Percentiles rank a stretch among this genome's conserved stretches.
phyloP scores from a whole-genome alignment of 768 basidiomycete genomes.

The Dacryopinax spathularia region DNA sequence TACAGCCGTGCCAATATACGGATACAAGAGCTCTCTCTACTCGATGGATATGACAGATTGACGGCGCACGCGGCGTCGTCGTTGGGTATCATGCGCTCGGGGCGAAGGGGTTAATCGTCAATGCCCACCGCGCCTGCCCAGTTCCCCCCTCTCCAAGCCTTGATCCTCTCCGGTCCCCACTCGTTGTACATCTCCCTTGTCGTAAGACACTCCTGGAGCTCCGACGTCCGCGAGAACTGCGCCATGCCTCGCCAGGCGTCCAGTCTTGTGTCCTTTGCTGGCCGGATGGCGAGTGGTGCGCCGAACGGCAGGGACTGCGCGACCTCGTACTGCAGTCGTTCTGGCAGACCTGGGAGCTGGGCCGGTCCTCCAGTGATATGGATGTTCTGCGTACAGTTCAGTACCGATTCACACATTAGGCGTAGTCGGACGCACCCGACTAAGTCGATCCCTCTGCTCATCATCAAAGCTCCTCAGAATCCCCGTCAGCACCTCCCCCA shows the following conservation, averaged over 20 bases:
- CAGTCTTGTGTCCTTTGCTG: slow-evolving; percentile 48
- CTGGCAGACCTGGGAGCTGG: slow-evolving; percentile 50
- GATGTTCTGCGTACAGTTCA: slow-evolving; percentile 45
- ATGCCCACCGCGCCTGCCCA: slow-evolving; percentile 41
- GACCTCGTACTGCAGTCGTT: slow-evolving; percentile 57
- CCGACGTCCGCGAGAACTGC: slow-evolving; percentile 28
- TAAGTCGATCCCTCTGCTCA: slow-evolving; percentile 53
- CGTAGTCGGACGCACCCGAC: slow-evolving; percentile 39
- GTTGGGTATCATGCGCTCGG: not conserved
- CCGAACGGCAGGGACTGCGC: slow-evolving; percentile 76
- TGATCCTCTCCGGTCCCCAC: slow-evolving; percentile 72
- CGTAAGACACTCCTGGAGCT: slow-evolving; percentile 35
- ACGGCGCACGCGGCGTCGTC: no score
- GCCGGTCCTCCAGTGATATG: slow-evolving; percentile 79
- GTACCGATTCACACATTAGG: not conserved
- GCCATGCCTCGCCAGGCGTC: slow-evolving; percentile 96
- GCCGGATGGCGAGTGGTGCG: slow-evolving; percentile 48
- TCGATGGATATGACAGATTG: no score
- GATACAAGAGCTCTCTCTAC: not conserved
- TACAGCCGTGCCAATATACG: slow-evolving; percentile 4
- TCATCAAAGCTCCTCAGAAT: slow-evolving; percentile 59
- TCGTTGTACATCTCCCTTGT: slow-evolving; percentile 80
- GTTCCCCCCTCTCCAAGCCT: slow-evolving; percentile 87
- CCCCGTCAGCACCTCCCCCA: slow-evolving; percentile 82
- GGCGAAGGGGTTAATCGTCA: not conserved